Percentiles rank a stretch among this genome's conserved stretches.
Conservation (phyloP, 331 rosid genomes). For the Cydonia oblonga region DNA sequence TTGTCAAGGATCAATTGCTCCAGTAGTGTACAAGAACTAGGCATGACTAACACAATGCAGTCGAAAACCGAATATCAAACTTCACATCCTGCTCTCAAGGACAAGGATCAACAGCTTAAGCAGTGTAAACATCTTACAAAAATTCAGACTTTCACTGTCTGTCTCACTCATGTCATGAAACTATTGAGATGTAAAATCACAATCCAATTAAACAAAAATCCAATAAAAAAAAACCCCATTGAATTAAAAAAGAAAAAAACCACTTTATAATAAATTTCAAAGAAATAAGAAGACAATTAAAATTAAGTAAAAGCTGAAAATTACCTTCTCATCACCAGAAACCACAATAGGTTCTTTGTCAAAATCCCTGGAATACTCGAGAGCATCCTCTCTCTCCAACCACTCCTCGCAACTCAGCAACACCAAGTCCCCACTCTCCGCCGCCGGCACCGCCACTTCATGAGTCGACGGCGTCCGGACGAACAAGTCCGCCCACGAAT, state of each 20-base stretch:
- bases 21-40: not conserved
- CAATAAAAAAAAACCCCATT: not conserved
- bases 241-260: not conserved
- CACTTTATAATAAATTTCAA: not conserved
- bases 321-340: slow-evolving; percentile 67
- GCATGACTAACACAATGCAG: not conserved
- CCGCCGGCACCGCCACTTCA: slow-evolving; percentile 8
- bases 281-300: not conserved
- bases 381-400: slow-evolving; percentile 79
- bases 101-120: not conserved
- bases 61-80: not conserved
- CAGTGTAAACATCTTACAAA: not conserved
- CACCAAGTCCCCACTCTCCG: slow-evolving; percentile 20
- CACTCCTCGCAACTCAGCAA: slow-evolving; percentile 57
- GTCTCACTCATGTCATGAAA: not conserved
- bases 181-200: not conserved
- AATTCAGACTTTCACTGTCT: not conserved
- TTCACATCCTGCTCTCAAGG: not conserved
- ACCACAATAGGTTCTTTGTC: slow-evolving; percentile 52
- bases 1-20: not conserved
- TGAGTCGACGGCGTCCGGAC: slow-evolving; percentile 21
- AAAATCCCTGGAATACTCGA: slow-evolving; percentile 65
- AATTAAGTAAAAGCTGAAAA: not conserved
- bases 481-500: slow-evolving; percentile 61
- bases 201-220: not conserved